A percentile compares a stretch with the other conserved stretches of the same genome.
Evolutionary conservation across 2,329 filamentous ascomycete genomes (phyloP).

Genomic region (Colletotrichum sp.): DNA sequence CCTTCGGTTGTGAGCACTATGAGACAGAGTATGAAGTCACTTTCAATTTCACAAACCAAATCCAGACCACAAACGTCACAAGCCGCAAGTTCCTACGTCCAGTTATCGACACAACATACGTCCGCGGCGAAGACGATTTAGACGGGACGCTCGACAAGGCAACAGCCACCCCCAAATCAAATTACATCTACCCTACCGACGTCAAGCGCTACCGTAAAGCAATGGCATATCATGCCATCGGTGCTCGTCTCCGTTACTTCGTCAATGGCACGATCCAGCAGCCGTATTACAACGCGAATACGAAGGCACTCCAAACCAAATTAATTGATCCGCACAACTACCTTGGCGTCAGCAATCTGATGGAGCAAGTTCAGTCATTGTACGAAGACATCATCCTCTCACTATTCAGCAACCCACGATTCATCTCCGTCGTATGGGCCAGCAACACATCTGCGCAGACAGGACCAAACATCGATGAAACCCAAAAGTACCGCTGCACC

Average conservation of each 20-base stretch:
- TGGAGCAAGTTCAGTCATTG: slow-evolving; percentile 27
- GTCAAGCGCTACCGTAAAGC: slow-evolving; percentile 29
- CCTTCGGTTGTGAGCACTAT: slow-evolving; percentile 38
- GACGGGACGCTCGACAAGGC: slow-evolving; percentile 38
- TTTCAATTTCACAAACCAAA: slow-evolving; percentile 30
- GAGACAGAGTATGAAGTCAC: slow-evolving; percentile 35
- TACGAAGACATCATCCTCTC: slow-evolving; percentile 40
- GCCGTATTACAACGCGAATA: slow-evolving; percentile 27
- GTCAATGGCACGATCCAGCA: slow-evolving; percentile 34
- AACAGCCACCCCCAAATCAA: slow-evolving; percentile 28
- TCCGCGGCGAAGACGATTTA: slow-evolving; percentile 23
- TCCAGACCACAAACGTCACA: slow-evolving; percentile 27
- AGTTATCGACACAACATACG: slow-evolving; percentile 33
- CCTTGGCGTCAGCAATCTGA: slow-evolving; percentile 29
- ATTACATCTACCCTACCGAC: slow-evolving; percentile 30
- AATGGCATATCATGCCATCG: slow-evolving; percentile 37
- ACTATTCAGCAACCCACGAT: slow-evolving; percentile 36
- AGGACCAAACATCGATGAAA: slow-evolving; percentile 24
- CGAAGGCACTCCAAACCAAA: slow-evolving; percentile 41
- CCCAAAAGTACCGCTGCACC: slow-evolving; percentile 31
- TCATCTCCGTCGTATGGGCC: slow-evolving; percentile 37
- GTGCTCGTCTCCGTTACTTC: slow-evolving; percentile 30
- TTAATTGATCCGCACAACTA: slow-evolving; percentile 38
- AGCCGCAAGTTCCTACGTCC: slow-evolving; percentile 24
- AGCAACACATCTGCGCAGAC: slow-evolving; percentile 23